Percentiles rank a stretch among this genome's conserved stretches.
Evolutionary conservation across 2,329 filamentous ascomycete species (phyloP).

Genomic region (Meredithiella fracta): DNA sequence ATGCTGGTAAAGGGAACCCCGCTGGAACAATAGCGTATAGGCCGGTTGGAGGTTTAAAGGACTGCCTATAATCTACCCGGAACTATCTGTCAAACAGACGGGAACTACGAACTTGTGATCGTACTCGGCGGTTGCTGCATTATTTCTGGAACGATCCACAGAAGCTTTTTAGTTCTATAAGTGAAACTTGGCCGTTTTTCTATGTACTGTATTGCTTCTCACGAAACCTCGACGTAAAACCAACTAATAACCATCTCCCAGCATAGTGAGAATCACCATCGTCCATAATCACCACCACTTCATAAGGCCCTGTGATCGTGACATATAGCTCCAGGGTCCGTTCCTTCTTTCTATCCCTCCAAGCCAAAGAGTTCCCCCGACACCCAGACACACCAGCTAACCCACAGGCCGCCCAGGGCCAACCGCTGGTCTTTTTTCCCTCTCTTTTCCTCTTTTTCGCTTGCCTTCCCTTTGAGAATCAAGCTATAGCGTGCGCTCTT

Average conservation of each 20-base stretch:
- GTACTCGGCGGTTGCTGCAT: no score
- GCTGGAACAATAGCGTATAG: no score
- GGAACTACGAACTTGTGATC: no score
- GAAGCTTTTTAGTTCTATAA: no score
- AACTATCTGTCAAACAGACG: no score
- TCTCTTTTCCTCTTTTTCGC: constrained; percentile 1
- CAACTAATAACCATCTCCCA: neutral
- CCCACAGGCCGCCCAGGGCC: neutral
- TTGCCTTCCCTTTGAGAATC: constrained; percentile 1
- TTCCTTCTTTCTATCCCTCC: neutral
- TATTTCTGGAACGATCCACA: no score
- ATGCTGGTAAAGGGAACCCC: no score
- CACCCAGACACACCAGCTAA: neutral
- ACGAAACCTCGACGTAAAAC: neutral
- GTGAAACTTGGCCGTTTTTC: no score
- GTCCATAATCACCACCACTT: neutral
- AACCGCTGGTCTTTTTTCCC: neutral
- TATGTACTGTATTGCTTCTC: no score
- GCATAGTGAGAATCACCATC: no score
- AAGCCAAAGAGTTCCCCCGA: neutral
- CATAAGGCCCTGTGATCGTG: neutral
- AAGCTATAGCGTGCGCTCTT: neutral
- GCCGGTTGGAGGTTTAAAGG: no score
- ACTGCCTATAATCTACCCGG: no score
- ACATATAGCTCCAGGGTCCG: neutral